A percentile compares a stretch with the other conserved stretches of the same genome.
Evolutionary conservation across 345 rosid species (phyloP).

Genomic region (Trapa incisa): DNA sequence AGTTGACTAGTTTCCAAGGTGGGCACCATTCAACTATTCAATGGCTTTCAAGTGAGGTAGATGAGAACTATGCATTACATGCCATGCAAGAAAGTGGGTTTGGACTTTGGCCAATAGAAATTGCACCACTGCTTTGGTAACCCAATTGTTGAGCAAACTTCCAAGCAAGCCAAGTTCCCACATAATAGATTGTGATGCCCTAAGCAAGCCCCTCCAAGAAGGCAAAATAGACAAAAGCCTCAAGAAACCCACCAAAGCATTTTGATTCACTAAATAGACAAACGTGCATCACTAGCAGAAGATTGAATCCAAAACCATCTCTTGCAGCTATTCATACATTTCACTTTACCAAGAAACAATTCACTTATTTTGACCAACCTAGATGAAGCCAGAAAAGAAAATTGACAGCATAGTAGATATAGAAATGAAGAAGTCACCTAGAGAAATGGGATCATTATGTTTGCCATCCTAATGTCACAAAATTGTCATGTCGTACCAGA

Average conservation of each 20-base stretch:
- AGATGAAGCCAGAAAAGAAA: no score
- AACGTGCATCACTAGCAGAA: not conserved
- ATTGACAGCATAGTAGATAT: no score
- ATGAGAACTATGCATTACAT: not conserved
- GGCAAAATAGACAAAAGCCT: not conserved
- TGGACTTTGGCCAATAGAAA: not conserved
- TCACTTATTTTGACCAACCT: no score
- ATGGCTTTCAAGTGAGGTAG: not conserved
- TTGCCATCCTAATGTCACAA: not conserved
- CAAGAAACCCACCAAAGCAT: not conserved
- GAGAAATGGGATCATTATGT: not conserved
- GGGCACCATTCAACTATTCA: not conserved
- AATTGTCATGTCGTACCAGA: not conserved
- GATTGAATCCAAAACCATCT: no score
- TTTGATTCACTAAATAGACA: not conserved
- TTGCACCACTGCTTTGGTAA: no score
- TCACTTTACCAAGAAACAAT: no score
- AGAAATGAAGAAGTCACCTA: no score
- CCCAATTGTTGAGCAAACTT: not conserved
- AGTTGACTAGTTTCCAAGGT: not conserved
- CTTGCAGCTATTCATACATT: no score
- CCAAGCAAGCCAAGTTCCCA: not conserved
- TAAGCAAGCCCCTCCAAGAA: no score
- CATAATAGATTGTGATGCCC: not conserved
- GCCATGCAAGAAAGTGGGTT: not conserved